phyloP scores from a whole-genome alignment of 148 eudicot genomes.

The Salicornia ramosissima region DNA sequence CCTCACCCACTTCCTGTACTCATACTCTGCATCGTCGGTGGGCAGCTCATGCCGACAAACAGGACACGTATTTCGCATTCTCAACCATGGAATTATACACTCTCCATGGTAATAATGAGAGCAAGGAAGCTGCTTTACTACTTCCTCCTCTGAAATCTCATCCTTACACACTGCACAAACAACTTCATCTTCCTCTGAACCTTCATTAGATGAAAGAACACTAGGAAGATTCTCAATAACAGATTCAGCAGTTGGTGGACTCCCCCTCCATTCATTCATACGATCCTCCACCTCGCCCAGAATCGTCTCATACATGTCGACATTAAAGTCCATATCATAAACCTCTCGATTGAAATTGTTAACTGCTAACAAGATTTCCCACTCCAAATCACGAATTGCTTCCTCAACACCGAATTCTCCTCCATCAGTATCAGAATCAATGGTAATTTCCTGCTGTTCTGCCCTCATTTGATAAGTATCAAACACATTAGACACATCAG shows the following conservation, averaged over 20 bases:
- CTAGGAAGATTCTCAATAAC: slow-evolving; percentile 60
- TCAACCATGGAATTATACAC: slow-evolving; percentile 82
- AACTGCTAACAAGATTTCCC: slow-evolving; percentile 73
- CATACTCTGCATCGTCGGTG: slow-evolving; percentile 85
- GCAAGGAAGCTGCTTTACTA: slow-evolving; percentile 71
- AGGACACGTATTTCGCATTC: slow-evolving; percentile 81
- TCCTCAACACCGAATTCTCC: slow-evolving; percentile 35
- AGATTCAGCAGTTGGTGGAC: slow-evolving; percentile 77
- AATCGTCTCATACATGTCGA: slow-evolving; percentile 35
- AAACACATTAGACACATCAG: slow-evolving; percentile 24
- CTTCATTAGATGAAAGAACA: slow-evolving; percentile 36
- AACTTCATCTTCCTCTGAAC: slow-evolving; percentile 35
- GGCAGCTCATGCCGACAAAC: slow-evolving; percentile 94
- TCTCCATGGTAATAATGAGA: slow-evolving; percentile 76
- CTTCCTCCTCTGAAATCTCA: slow-evolving; percentile 50
- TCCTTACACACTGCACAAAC: slow-evolving; percentile 80
- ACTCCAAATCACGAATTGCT: slow-evolving; percentile 42
- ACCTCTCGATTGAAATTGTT: slow-evolving; percentile 49
- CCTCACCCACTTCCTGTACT: slow-evolving; percentile 46
- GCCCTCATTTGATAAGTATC: slow-evolving; percentile 27
- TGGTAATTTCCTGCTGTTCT: slow-evolving; percentile 26
- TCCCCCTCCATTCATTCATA: slow-evolving; percentile 56
- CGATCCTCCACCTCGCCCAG: slow-evolving; percentile 61
- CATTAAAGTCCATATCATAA: slow-evolving; percentile 34
- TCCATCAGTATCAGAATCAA: slow-evolving; percentile 36